Base-by-base conservation (phyloP, 2,329 filamentous ascomycete genomes). In the Penicillium digitatum region DNA sequence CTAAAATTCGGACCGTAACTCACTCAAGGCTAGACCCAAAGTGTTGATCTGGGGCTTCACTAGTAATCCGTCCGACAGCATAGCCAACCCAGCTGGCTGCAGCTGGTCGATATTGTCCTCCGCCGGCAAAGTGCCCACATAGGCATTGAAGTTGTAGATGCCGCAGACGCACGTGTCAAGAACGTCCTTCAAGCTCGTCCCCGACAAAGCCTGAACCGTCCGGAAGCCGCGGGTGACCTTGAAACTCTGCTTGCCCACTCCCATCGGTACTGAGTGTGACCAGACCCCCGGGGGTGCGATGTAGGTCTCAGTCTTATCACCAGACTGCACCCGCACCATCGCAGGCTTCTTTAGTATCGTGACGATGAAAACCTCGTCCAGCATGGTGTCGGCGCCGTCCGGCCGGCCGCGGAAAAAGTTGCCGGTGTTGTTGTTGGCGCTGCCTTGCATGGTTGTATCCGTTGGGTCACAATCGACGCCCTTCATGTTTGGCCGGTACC, bases 131-230 rank as follows among this genome's bases (percentile, higher is more conserved):
- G 74, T 78, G 14, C 81, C 81, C 0, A 81, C 79, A 57, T 80
- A 83, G 14, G 79, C 76, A 55, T 83, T 83, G 71, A 79, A 83
- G 68, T 83, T 83, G 72, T 82, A 82, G 46, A 82, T 71, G 3
- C 81, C 68, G 40, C 65, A 82, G 18, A 76, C 67, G 62, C 81
- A 84, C 16, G 69, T 69, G 39, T 78, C 69, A 1, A 73, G 69
- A 35, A 84, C 76, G 37, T 82, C 74, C 68, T 79, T 80, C n/a
- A 78, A 65, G 10, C 79, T 79, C 0, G 75, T 78, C 7, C 73
- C 79, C 12, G 72, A 72, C 5, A 83, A 57, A 43, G 45, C 38
- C 4, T 54, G 10, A 4, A 81, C 72, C 0, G 68, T 74, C 37
- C 71, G 51, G 1, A 70, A 72, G 31, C 71, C 69, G 5, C 81